Evolutionary conservation across 2,329 filamentous ascomycete genomes (phyloP), one percentile per base, ranked within the genome.

Genomic region (Volutella citrinella): DNA sequence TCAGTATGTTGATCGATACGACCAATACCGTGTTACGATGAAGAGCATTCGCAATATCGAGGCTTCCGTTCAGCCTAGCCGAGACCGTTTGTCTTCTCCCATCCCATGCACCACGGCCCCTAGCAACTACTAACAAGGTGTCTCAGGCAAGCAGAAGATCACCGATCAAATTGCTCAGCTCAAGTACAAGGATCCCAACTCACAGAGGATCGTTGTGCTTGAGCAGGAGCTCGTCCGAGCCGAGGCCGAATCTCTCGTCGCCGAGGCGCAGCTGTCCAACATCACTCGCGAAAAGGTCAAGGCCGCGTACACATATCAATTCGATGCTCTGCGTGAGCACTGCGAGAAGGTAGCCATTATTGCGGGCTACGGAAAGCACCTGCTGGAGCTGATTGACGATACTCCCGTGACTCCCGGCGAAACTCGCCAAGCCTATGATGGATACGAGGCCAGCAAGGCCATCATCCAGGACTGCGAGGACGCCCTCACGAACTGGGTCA

Each of bases 391-490:
- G 28, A 83, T 98, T 48, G 93, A 98, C 59, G 93, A 98, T 60
- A 94, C 87, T 7, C 93, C 93, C 3, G 93, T 98, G 35, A 98
- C 93, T 6, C 93, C 93, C 16, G 93, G 93, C 51, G 93, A 98
- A 75, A 97, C 91, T 14, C 86, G 93, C 46, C 80, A 87, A 33
- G 90, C 93, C 2, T 98, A 98, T 59, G 93, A 98, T 57, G 93
- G 93, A 43, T 98, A 98, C 61, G 93, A 98, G 64, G 90, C 90
- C 43, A 95, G 87, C 77, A 97, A 96, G 70, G 91, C 86, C 46
- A 97, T 98, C 66, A 97, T 98, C 57, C 93, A 98, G 69, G 93
- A 98, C 66, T 98, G 93, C 64, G 93, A 98, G 68, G 90, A 97
- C 60, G 79, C 93, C 3, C 81, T 98, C 42, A 96, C 89, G 61